phyloP scores from a whole-genome alignment of 305 asterid species.

The Rubia balearica region DNA sequence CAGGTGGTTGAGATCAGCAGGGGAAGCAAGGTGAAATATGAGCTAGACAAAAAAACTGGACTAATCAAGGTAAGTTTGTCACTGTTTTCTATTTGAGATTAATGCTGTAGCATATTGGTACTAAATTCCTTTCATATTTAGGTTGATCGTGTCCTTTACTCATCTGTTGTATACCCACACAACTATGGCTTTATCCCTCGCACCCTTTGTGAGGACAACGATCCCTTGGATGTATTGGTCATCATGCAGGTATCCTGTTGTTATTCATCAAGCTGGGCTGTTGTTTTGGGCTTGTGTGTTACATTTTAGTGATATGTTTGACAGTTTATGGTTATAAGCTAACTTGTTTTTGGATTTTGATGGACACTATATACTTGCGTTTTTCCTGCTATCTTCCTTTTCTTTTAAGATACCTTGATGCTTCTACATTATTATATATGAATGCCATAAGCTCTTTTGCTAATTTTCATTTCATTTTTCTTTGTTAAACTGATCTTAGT shows the following conservation, averaged over 20 bases:
- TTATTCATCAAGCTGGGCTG: not conserved
- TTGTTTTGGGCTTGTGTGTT: not conserved
- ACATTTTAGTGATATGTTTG: not conserved
- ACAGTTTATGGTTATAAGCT: no score
- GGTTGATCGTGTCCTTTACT: constrained; percentile 96
- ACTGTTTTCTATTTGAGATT: not conserved
- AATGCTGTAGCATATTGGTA: not conserved
- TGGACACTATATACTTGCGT: not conserved
- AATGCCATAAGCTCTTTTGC: not conserved
- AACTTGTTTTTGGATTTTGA: not conserved
- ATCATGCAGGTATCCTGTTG: constrained; percentile 76
- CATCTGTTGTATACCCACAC: constrained; percentile 97
- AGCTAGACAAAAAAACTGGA: constrained; percentile 91
- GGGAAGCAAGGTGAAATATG: constrained; percentile 97
- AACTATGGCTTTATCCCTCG: constrained; percentile 97
- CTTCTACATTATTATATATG: not conserved
- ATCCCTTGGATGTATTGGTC: constrained; percentile 90
- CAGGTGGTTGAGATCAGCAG: constrained; percentile 91
- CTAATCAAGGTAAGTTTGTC: constrained; percentile 65
- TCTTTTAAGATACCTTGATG: not conserved
- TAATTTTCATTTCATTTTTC: not conserved
- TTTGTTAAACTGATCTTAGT: not conserved
- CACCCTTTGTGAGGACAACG: constrained; percentile 88
- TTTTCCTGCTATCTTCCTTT: not conserved
- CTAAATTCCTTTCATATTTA: constrained; percentile 23